Evolutionary conservation across 2,329 filamentous ascomycete genomes (phyloP).

Genomic region (Talaromyces amestolkiae): DNA sequence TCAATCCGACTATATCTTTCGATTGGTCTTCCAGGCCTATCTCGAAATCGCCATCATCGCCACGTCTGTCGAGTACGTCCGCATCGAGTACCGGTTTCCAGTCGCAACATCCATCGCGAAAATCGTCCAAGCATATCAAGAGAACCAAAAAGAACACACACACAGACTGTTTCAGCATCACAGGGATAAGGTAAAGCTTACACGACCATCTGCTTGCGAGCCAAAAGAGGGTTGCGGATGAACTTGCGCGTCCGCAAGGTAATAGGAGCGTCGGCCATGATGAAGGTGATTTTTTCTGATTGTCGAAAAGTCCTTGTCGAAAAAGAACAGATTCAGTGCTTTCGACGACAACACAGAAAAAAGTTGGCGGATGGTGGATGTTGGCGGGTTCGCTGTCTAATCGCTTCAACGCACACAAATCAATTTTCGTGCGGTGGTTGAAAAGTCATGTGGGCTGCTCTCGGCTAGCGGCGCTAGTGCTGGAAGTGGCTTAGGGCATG

Average conservation of each 20-base stretch:
- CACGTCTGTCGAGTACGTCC: background rate
- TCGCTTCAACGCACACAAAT: slow-evolving; percentile 18
- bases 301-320: slow-evolving; percentile 20
- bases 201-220: slow-evolving; percentile 99
- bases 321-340: slow-evolving; percentile 12
- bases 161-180: slow-evolving; percentile 14
- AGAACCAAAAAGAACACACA: slow-evolving; percentile 10
- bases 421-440: slow-evolving; percentile 38
- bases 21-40: background rate
- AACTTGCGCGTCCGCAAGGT: slow-evolving; percentile 99
- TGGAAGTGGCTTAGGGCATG: background rate
- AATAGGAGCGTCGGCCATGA: slow-evolving; percentile 80
- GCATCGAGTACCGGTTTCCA: slow-evolving; percentile 5
- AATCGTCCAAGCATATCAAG: slow-evolving; percentile 25
- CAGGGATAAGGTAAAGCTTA: slow-evolving; percentile 56
- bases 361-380: slow-evolving; percentile 29
- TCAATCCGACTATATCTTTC: background rate
- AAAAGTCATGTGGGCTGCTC: slow-evolving; percentile 32
- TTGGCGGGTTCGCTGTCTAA: slow-evolving; percentile 13
- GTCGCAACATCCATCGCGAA: slow-evolving; percentile 2
- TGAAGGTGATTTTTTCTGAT: slow-evolving; percentile 49
- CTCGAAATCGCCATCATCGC: background rate
- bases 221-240: slow-evolving; percentile 99
- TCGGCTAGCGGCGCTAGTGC: slow-evolving; percentile 43
- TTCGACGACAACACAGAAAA: slow-evolving; percentile 9